Percentiles rank a stretch among this genome's conserved stretches.
Conservation (phyloP, 352 stramenopile genomes). For the Plasmopara halstedii region DNA sequence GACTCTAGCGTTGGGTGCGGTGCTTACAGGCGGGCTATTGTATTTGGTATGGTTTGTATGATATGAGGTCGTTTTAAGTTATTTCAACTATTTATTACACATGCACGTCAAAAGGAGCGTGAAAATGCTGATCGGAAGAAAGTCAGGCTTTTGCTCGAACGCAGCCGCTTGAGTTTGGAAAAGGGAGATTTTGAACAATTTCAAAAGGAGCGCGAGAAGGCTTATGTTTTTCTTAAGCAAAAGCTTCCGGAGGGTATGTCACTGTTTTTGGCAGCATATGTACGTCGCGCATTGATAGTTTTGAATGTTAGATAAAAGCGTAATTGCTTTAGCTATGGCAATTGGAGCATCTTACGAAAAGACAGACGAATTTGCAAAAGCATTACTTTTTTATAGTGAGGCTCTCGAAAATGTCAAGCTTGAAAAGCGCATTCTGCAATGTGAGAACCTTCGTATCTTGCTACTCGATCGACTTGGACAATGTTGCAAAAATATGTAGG, state of each 20-base stretch:
- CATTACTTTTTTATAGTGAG: constrained; percentile 51
- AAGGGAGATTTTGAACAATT: constrained; percentile 10
- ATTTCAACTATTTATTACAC: too few relatives aligned
- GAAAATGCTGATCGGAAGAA: constrained; percentile 11
- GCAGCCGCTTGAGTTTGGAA: constrained; percentile 8
- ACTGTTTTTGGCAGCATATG: not conserved
- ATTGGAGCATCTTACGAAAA: constrained; percentile 58
- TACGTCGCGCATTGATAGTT: not conserved
- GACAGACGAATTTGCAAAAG: constrained; percentile 24
- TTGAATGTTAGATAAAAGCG: constrained; percentile 32
- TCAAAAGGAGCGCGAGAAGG: constrained; percentile 5
- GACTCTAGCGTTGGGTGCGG: constrained; percentile 7
- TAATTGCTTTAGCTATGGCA: constrained; percentile 51
- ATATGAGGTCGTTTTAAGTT: too few relatives aligned
- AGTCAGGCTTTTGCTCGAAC: constrained; percentile 8
- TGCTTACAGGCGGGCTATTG: constrained; percentile 6
- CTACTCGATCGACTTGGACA: constrained; percentile 55
- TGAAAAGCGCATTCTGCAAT: constrained; percentile 5
- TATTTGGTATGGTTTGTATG: constrained; percentile 9
- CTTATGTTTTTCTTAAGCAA: constrained; percentile 8
- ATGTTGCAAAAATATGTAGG: constrained; percentile 48
- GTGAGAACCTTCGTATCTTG: constrained; percentile 30
- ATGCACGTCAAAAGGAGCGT: constrained; percentile 2
- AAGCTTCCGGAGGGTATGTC: constrained; percentile 9
- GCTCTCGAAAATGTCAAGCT: constrained; percentile 27